Evolutionary conservation across 73 alveolate species (phyloP), one percentile per base, ranked within the genome.

Genomic region (Paramecium caudatum): DNA sequence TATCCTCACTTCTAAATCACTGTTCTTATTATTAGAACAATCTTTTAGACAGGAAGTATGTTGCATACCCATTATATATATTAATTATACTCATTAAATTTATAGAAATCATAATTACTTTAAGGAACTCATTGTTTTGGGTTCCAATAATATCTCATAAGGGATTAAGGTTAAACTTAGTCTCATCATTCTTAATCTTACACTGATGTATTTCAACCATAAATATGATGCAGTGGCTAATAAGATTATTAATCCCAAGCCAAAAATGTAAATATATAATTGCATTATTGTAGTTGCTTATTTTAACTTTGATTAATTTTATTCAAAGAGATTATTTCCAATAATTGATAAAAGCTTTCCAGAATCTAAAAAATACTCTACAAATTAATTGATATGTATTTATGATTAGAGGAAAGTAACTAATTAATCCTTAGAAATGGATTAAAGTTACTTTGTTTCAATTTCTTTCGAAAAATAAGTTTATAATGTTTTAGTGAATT

Each of bases 61-160:
- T 55, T 55, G 30, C 23, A 55, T 55, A 27, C 80, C 80, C 80
- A 55, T 55, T 55, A 55, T 10, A 27, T 55, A 19, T 19, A 23
- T 23, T n/a, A n/a, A n/a, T n/a, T n/a, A n/a, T n/a, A n/a, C n/a
- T n/a, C n/a, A n/a, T n/a, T n/a, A n/a, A n/a, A n/a, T n/a, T n/a
- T 55, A 55, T 19, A 55, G 7, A 5, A 10, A 23, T 55, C 88
- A 36, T 74, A 74, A 43, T 74, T 74, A 43, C 32, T 74, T 74
- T 37, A 74, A 74, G 32, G 88, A 37, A 74, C 88, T 74, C 68
- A 74, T 41, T 74, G 88, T 74, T 43, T 74, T 74, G 13, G 88
- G 88, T n/a, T 74, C 88, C 65, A 74, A 39, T 39, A 74, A 45
- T 1, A 74, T 37, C 19, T 74, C 88, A 41, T 74, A 74, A 1